Conservation (phyloP, 176 grass and related monocot species). For the Otatea glauca region DNA sequence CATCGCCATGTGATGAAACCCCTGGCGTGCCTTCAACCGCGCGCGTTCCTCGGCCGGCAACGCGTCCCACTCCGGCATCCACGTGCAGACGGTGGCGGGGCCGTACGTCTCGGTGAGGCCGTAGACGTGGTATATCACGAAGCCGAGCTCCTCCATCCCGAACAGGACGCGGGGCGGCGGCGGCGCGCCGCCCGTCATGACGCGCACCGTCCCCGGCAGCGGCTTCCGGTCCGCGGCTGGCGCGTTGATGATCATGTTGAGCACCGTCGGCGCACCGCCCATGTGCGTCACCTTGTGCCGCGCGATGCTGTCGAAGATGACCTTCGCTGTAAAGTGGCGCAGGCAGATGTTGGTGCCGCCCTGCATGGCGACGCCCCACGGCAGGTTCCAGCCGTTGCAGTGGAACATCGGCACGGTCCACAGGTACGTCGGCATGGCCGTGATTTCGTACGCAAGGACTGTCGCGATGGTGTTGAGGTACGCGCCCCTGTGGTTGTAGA, state of each 20-base stretch:
- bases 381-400: constrained; percentile 63
- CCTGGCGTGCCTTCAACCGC: constrained; percentile 49
- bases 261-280: constrained; percentile 58
- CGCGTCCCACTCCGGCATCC: constrained; percentile 64
- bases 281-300: constrained; percentile 53
- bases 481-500: constrained; percentile 65
- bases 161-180: constrained; percentile 45
- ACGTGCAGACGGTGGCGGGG: constrained; percentile 47
- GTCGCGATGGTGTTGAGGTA: constrained; percentile 64
- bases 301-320: constrained; percentile 55
- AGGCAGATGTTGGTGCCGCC: constrained; percentile 68
- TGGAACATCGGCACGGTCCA: constrained; percentile 79
- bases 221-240: not conserved
- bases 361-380: constrained; percentile 61
- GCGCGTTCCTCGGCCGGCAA: constrained; percentile 45
- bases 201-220: constrained; percentile 35
- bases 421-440: constrained; percentile 44
- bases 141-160: constrained; percentile 53
- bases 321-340: constrained; percentile 35
- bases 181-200: constrained; percentile 56
- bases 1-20: constrained; percentile 49
- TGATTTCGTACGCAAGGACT: constrained; percentile 53
- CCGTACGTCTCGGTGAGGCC: constrained; percentile 64
- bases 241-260: constrained; percentile 55
- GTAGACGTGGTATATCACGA: constrained; percentile 50